A percentile compares a stretch with the other conserved stretches of the same genome.
Evolutionary conservation across 495 filamentous ascomycete genomes (phyloP).

Genomic region (Tetracladium setigerum): DNA sequence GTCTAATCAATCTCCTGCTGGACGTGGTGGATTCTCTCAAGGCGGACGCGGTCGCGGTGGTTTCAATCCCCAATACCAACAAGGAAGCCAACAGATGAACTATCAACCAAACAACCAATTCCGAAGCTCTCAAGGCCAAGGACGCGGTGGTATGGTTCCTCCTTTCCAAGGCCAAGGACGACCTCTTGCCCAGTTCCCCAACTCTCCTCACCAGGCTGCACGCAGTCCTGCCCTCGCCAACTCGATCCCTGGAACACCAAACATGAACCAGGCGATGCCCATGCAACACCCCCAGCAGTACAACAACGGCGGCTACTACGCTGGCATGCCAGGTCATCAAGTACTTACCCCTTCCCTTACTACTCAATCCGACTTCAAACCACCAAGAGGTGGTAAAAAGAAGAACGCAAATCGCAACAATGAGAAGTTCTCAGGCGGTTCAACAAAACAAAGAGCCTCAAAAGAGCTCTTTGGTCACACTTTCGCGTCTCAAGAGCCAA

Average conservation of each 20-base stretch:
- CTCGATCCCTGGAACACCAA: slow-evolving; percentile 61
- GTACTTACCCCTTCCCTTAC: slow-evolving; percentile 57
- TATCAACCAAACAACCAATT: slow-evolving; percentile 46
- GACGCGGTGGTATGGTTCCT: slow-evolving; percentile 58
- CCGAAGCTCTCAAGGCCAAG: slow-evolving; percentile 51
- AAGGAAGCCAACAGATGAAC: slow-evolving; percentile 42
- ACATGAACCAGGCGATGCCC: slow-evolving; percentile 51
- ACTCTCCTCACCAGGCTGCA: slow-evolving; percentile 57
- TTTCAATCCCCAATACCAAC: slow-evolving; percentile 49
- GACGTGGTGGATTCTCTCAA: slow-evolving; percentile 41
- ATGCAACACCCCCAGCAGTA: slow-evolving; percentile 50
- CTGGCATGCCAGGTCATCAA: slow-evolving; percentile 53
- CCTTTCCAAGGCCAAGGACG: slow-evolving; percentile 56
- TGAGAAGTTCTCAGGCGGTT: too few relatives aligned
- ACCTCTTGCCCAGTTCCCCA: slow-evolving; percentile 49
- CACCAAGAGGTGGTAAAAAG: slow-evolving; percentile 35
- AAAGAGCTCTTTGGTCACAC: slow-evolving; percentile 22
- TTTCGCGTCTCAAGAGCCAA: slow-evolving; percentile 18
- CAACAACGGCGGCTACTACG: slow-evolving; percentile 43
- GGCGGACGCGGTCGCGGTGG: slow-evolving; percentile 60
- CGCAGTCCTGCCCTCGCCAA: slow-evolving; percentile 67
- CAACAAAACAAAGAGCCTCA: slow-evolving; percentile 9
- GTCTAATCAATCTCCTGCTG: slow-evolving; percentile 49
- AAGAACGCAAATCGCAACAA: slow-evolving; percentile 30
- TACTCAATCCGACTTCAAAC: slow-evolving; percentile 21